A percentile compares a stretch with the other conserved stretches of the same genome.
Conservation (phyloP, 768 basidiomycete species). For the Terana coerulea region DNA sequence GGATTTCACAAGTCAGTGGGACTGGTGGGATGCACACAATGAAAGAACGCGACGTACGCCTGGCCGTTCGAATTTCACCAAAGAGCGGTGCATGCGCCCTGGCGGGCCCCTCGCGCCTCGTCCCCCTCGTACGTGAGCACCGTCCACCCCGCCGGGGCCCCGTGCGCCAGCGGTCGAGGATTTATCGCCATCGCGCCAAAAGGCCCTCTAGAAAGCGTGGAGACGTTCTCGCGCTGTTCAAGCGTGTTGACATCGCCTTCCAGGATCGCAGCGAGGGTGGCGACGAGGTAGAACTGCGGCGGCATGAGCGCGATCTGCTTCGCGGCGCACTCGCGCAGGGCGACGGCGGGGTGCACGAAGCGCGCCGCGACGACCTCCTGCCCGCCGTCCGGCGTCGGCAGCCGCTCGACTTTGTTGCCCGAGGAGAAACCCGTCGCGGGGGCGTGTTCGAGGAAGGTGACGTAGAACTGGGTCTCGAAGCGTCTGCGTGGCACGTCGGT, state of each 20-base stretch:
- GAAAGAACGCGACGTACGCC: conserved; percentile 39
- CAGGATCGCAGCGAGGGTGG: conserved; percentile 55
- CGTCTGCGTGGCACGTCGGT: conserved; percentile 41
- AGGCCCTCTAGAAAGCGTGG: conserved; percentile 43
- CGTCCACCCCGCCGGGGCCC: conserved; percentile 39
- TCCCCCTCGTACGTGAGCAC: conserved; percentile 69
- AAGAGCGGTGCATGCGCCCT: conserved; percentile 57
- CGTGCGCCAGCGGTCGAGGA: conserved; percentile 38
- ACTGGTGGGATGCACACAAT: background rate
- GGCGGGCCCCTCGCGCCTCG: conserved; percentile 58
- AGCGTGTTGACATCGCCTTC: conserved; percentile 36
- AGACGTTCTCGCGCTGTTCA: conserved; percentile 44
- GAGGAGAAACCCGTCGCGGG: conserved; percentile 46
- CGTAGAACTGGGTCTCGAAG: conserved; percentile 69
- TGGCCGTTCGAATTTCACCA: conserved; percentile 43
- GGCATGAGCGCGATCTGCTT: conserved; percentile 62
- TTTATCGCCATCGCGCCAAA: conserved; percentile 65
- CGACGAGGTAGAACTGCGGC: conserved; percentile 69
- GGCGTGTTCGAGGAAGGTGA: conserved; percentile 51
- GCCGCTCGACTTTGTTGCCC: conserved; percentile 50
- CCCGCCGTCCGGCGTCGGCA: conserved; percentile 67
- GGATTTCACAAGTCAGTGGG: background rate
- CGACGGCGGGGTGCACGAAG: conserved; percentile 55
- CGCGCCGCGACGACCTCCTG: conserved; percentile 66
- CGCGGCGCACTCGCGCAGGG: conserved; percentile 47